Evolutionary conservation across 495 filamentous ascomycete genomes (phyloP).

Genomic region (Chaetomidium leptoderma): DNA sequence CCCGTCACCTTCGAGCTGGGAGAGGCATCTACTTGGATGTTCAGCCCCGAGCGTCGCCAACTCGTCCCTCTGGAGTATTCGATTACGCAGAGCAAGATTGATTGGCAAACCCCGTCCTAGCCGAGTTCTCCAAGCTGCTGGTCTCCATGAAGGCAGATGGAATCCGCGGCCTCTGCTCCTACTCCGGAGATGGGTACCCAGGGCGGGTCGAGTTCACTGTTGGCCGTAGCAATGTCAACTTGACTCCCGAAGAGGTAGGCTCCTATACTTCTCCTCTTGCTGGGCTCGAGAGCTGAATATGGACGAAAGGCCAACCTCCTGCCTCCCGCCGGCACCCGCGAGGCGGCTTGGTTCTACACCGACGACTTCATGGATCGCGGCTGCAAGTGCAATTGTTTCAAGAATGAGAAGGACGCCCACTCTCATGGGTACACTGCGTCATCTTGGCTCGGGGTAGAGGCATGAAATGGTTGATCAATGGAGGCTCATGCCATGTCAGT

Average conservation of each 20-base stretch:
- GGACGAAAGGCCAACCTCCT: neutral
- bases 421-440: constrained; percentile 1
- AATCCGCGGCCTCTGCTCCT: constrained; percentile 1
- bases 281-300: neutral
- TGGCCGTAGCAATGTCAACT: neutral
- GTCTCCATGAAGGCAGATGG: neutral
- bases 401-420: neutral
- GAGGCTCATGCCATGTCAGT: neutral
- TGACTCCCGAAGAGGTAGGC: neutral
- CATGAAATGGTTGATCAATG: neutral
- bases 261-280: neutral
- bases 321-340: neutral
- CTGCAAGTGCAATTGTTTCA: neutral
- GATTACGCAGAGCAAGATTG: constrained; percentile 1
- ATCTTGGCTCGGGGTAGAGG: neutral
- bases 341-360: neutral
- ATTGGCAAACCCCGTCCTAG: neutral
- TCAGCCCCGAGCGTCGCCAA: neutral
- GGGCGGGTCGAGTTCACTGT: neutral
- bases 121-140: neutral
- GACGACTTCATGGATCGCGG: neutral
- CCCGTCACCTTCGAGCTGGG: neutral
- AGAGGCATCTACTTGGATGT: neutral
- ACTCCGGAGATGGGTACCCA: neutral
- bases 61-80: neutral